Base-by-base conservation (phyloP, 2,329 filamentous ascomycete genomes). In the Cordyceps fumosorosea region DNA sequence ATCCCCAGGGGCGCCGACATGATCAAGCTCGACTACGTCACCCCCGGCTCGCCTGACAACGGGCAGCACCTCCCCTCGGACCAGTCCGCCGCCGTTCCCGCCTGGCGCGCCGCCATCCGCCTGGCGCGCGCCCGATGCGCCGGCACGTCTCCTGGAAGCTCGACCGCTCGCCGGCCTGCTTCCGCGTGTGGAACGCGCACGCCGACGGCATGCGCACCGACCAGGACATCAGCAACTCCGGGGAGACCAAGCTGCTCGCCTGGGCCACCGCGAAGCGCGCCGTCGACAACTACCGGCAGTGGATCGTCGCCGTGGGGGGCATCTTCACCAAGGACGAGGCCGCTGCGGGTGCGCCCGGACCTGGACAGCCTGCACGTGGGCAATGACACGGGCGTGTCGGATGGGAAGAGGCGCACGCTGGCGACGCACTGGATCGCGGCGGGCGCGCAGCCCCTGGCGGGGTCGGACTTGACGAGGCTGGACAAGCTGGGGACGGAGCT, bases 61-160 rank as follows among this genome's bases (percentile, higher is more conserved):
- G 66, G 65, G 24, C 64, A 66, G 37, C 58, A 62, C 24, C 65
- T 66, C 1, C 65, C 66, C 22, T 26, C 63, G 10, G 65, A 67
- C 42, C 57, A 62, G 37, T 65, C 63, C 24, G 64, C 63, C 42
- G 57, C 62, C 26, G 66, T 66, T 24, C 58, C 64, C 18, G 64
- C 65, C 20, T 67, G 66, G 65, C 65, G 64, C 60, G 56, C 63
- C 48, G 66, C 66, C 26, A 67, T 67, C 26, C 26, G 50, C n/a
- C 62, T 29, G 34, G 48, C 22, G 63, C 63, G 26, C 66, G 66
- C 22, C 52, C 63, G 52, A 67, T 67, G 65, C 62, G 65, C 7
- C 66, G 66, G 18, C 62, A 65, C 47, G 66, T 66, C 42, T 67
- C 65, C 24, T 66, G 66, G 66, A 66, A 67, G 51, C 65, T 66